phyloP scores from a whole-genome alignment of 768 basidiomycete genomes.

The Sarcomyxa edulis region DNA sequence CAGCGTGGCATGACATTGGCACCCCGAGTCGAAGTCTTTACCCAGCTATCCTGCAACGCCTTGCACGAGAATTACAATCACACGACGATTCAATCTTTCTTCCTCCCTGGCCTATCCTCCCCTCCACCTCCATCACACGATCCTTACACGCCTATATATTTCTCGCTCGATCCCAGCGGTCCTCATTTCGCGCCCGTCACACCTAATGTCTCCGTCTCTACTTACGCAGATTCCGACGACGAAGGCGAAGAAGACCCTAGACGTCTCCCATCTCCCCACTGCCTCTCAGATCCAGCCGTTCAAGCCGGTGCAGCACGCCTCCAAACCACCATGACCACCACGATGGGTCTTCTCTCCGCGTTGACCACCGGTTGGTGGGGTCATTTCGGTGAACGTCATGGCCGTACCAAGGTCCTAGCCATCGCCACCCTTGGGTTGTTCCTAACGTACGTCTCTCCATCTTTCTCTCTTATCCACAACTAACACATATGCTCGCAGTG shows the following conservation, averaged over 20 bases:
- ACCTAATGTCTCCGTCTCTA: slow-evolving; percentile 9
- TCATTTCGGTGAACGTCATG: slow-evolving; percentile 71
- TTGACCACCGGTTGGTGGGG: slow-evolving; percentile 92
- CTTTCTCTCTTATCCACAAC: slow-evolving; percentile 1
- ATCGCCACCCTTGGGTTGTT: slow-evolving; percentile 58
- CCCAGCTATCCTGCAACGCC: slow-evolving; percentile 66
- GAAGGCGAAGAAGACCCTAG: slow-evolving; percentile 30
- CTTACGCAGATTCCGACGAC: slow-evolving; percentile 15
- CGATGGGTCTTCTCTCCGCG: slow-evolving; percentile 76
- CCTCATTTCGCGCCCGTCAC: slow-evolving; percentile 19
- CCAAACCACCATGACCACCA: slow-evolving; percentile 72
- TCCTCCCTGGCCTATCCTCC: background rate
- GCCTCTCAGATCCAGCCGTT: slow-evolving; percentile 48
- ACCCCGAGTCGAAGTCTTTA: slow-evolving; percentile 76
- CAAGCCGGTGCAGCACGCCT: slow-evolving; percentile 67
- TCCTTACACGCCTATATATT: slow-evolving; percentile 17
- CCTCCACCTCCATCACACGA: slow-evolving; percentile 6
- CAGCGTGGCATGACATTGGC: slow-evolving; percentile 84
- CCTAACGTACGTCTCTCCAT: slow-evolving; percentile 26
- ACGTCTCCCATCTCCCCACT: slow-evolving; percentile 30
- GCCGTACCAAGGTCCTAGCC: slow-evolving; percentile 75
- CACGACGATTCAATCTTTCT: slow-evolving; percentile 18
- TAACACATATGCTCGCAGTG: slow-evolving; percentile 37
- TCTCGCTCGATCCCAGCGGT: slow-evolving; percentile 25
- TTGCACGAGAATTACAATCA: slow-evolving; percentile 43